Evolutionary conservation across 2,329 filamentous ascomycete species (phyloP), one percentile per base, ranked within the genome.

Genomic region (Calonectria henricotiae): DNA sequence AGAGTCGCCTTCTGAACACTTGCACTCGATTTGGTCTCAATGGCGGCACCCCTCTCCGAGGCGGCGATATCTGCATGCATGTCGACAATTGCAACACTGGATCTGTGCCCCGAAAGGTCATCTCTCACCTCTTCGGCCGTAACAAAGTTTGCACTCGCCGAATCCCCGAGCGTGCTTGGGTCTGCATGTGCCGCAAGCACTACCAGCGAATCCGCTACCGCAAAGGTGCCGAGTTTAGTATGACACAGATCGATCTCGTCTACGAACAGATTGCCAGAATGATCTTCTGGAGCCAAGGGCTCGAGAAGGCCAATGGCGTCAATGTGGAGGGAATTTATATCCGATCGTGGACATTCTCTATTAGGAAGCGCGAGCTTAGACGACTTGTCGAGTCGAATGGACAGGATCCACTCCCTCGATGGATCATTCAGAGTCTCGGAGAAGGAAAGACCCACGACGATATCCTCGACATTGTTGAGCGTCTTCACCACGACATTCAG

Each of bases 81-180:
- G 86, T 88, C 17, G 80, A 84, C 1, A 84, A 88, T 70, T 92
- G 90, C 77, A 85, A 88, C 54, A 91, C 89, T 0, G 86, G 86
- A 4, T 90, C 89, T 5, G 86, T 89, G 66, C 87, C 88, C 27
- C 89, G 94, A 58, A 96, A 96, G 82, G 90, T 92, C 5, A 92
- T 96, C 69, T 94, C 92, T 0, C 93, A 96, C 77, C 89, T 95
- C 66, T 96, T 96, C 75, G 94, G 94, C 25, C 89, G 94, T 43
- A 96, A 96, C 85, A 96, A 96, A 82, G 86, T 89, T 8, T 92
- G 90, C 77, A 96, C 94, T 0, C 88, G 91, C 39, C 85, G 87
- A 51, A 93, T 96, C 60, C 92, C 92, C 0, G 83, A 88, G 6
- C 82, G 89, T 25, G 88, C 94, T 2, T 96, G 93, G 93, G 89